These are phyloP conservation scores for Withania somnifera DNA, from an alignment of 305 asterid genomes.

Conservation along the genomic window DNA sequence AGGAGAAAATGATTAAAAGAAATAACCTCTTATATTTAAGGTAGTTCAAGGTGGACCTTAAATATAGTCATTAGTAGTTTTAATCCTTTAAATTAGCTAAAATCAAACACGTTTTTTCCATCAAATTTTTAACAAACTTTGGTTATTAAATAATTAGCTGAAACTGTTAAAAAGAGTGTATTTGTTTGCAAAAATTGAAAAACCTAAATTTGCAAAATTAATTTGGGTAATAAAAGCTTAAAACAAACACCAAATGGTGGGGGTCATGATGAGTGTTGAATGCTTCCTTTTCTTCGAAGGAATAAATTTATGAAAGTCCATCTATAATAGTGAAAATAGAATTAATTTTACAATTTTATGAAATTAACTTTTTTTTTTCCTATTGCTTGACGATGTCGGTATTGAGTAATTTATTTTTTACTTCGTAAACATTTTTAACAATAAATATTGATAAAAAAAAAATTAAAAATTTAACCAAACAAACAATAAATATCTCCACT, in stretches of 20 bases:
- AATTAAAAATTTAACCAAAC: not conserved
- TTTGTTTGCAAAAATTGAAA: not conserved
- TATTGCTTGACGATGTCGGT: too few relatives aligned
- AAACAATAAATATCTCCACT: not conserved
- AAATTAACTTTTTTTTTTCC: too few relatives aligned
- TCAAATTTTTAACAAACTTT: not conserved
- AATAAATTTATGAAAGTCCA: not conserved
- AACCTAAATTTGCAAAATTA: not conserved
- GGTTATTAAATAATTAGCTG: too few relatives aligned
- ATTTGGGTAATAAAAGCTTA: not conserved
- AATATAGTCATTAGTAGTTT: not conserved
- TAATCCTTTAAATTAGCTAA: not conserved
- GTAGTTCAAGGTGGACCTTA: not conserved
- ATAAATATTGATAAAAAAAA: not conserved
- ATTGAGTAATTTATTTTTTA: not conserved
- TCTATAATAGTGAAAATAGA: not conserved
- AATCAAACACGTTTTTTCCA: not conserved
- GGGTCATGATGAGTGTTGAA: not conserved
- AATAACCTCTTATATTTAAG: not conserved
- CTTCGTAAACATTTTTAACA: not conserved
- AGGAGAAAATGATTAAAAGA: not conserved
- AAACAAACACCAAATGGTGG: not conserved
- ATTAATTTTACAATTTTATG: too few relatives aligned
- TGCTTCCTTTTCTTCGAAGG: not conserved
- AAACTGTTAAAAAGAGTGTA: too few relatives aligned